Conservation (phyloP, 306 rosid species). For the Amphicarpaea edgeworthii region DNA sequence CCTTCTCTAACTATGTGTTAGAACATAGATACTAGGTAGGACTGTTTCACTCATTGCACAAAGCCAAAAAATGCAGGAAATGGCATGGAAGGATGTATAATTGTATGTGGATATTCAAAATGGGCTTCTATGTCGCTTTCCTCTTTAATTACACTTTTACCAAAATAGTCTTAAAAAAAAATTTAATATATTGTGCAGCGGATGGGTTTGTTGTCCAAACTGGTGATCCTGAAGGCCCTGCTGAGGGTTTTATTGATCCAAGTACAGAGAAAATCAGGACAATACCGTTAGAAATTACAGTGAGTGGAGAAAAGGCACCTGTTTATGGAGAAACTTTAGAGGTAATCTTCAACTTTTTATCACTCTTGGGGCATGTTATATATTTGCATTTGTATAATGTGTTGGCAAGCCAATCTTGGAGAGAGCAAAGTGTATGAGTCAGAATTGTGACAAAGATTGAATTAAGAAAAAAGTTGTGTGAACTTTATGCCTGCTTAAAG, state of each 20-base stretch:
- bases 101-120: slow-evolving; percentile 18
- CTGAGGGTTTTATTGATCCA: slow-evolving; percentile 98
- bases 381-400: slow-evolving; percentile 25
- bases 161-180: slow-evolving; percentile 16
- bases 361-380: slow-evolving; percentile 4
- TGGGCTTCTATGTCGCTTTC: slow-evolving; percentile 12
- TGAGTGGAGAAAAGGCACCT: slow-evolving; percentile 83
- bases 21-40: slow-evolving; percentile 5
- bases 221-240: slow-evolving; percentile 99
- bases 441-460: neutral
- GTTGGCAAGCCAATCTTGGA: neutral
- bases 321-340: slow-evolving; percentile 89
- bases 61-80: slow-evolving; percentile 21
- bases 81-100: slow-evolving; percentile 14
- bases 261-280: slow-evolving; percentile 92
- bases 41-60: slow-evolving; percentile 39
- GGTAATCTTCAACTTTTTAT: slow-evolving; percentile 57
- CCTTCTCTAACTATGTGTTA: slow-evolving; percentile 16
- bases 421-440: neutral
- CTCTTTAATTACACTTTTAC: slow-evolving; percentile 30
- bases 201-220: slow-evolving; percentile 98
- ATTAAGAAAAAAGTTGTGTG: neutral
- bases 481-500: slow-evolving; percentile 12
- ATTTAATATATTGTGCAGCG: slow-evolving; percentile 56
- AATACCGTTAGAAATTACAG: slow-evolving; percentile 83